Base-by-base conservation (phyloP, 2,329 filamentous ascomycete genomes). In the Pseudovirgaria hyperparasitica region DNA sequence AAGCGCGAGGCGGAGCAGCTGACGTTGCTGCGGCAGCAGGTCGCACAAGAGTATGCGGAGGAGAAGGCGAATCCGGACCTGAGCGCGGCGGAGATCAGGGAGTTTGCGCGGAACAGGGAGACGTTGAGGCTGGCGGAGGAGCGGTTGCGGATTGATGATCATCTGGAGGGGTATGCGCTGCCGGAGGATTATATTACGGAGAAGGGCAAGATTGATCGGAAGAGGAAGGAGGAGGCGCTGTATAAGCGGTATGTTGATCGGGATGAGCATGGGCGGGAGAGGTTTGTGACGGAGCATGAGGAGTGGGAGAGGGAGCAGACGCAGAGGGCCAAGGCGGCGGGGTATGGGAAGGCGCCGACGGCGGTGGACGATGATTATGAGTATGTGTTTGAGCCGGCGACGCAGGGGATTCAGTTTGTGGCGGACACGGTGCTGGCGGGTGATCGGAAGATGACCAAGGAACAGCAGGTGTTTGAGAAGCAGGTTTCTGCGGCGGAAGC, bases 121-220 rank as follows among this genome's bases (percentile, higher is more conserved):
- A 57, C 57, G 15, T 57, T 93, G 22, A 68, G 76, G 19, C 63
- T 93, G 22, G 82, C 84, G 1, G 82, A 94, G 55, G 84, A 92
- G 50, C 70, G 87, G 13, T 61, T 87, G 29, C 71, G 72, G 22
- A 92, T 98, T 37, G 86, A 96, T 48, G 87, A 96, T 40, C 76
- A 93, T 50, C 70, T 77, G 12, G 86, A 94, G 58, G 87, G 87
- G 2, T 98, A 96, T 55, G 70, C 77, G 38, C 76, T 98, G 60
- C 90, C 87, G 0, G 86, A 94, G 37, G 85, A 94, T 50, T 93
- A 93, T 48, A 87, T 93, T 35, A 93, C 82, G 0, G 85, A 92
- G 49, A 86, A 87, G 55, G 85, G 84, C 13, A 90, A 92, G 46
- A 76, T 92, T 35, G 81, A 92, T 48, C 68, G 69, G 40, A 85